phyloP scores from a whole-genome alignment of 2,329 filamentous ascomycete species.

The Teratosphaeria zuluensis region DNA sequence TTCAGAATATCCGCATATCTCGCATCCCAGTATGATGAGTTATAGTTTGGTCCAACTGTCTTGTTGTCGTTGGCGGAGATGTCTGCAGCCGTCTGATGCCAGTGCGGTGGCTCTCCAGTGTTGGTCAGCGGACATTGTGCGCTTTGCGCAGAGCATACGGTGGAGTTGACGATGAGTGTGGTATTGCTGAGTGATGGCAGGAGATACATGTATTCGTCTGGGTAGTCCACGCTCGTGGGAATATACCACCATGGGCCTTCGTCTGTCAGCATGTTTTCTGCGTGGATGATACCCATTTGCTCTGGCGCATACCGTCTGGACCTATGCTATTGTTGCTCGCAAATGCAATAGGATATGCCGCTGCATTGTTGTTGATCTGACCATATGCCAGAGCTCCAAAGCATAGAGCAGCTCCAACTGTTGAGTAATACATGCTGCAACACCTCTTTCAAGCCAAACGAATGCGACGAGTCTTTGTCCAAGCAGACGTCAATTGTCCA shows the following conservation, averaged over 20 bases:
- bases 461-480: not conserved
- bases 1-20: conserved; percentile 5
- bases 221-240: conserved; percentile 1
- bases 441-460: not conserved
- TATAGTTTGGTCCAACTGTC: not conserved
- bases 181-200: conserved; percentile 7
- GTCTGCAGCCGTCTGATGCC: conserved; percentile 2
- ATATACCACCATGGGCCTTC: conserved; percentile 9
- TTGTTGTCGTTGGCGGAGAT: not conserved
- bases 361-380: conserved; percentile 3
- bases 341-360: conserved; percentile 2
- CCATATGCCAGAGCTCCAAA: not conserved
- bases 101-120: conserved; percentile 1
- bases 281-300: not conserved
- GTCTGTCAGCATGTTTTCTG: not conserved
- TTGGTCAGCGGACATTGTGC: conserved; percentile 5
- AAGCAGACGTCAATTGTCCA: not conserved
- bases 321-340: conserved; percentile 5
- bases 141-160: conserved; percentile 4
- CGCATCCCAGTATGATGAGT: conserved; percentile 5
- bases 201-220: conserved; percentile 5
- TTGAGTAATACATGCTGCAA: not conserved
- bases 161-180: conserved; percentile 5
- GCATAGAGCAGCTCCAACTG: not conserved
- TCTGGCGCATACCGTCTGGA: conserved; percentile 6